phyloP scores from a whole-genome alignment of 2,329 filamentous ascomycete species.

The Coniochaeta ligniaria region DNA sequence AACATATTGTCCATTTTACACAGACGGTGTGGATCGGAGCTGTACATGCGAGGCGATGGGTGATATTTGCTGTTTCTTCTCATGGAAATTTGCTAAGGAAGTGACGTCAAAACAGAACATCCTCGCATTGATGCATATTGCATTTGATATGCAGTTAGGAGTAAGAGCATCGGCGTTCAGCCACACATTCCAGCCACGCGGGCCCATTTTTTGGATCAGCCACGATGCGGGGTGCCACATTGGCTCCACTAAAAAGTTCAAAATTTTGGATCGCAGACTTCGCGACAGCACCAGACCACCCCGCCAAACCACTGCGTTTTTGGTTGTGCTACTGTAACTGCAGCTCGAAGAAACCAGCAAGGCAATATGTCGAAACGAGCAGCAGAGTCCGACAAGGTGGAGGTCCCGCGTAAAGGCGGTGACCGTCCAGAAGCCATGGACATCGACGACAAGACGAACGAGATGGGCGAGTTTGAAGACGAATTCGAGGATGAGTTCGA shows the following conservation, averaged over 20 bases:
- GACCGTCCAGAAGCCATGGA: slow-evolving; percentile 59
- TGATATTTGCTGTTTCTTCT: too few species aligned
- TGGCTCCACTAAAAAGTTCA: slow-evolving; percentile 2
- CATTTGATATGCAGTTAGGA: too few species aligned
- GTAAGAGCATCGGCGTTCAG: background rate
- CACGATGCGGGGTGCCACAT: background rate
- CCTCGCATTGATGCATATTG: background rate
- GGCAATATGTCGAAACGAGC: slow-evolving; percentile 53
- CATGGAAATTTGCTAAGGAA: too few species aligned
- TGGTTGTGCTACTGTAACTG: background rate
- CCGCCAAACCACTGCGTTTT: background rate
- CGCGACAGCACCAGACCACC: background rate
- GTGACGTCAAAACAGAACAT: background rate
- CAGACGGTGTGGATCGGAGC: background rate
- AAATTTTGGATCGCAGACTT: background rate
- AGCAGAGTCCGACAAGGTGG: slow-evolving; percentile 40
- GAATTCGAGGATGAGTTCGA: slow-evolving; percentile 92
- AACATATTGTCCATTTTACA: background rate
- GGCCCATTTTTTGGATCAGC: background rate
- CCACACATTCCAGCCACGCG: background rate
- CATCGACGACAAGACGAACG: slow-evolving; percentile 49
- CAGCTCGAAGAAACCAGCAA: background rate
- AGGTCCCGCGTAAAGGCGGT: slow-evolving; percentile 50
- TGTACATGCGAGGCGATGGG: too few species aligned
- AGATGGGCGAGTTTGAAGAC: slow-evolving; percentile 83